Percentiles rank a stretch among this genome's conserved stretches.
These are phyloP conservation scores for Phialocephala subalpina DNA, from an alignment of 2,329 filamentous ascomycete genomes.

Conservation along the genomic window DNA sequence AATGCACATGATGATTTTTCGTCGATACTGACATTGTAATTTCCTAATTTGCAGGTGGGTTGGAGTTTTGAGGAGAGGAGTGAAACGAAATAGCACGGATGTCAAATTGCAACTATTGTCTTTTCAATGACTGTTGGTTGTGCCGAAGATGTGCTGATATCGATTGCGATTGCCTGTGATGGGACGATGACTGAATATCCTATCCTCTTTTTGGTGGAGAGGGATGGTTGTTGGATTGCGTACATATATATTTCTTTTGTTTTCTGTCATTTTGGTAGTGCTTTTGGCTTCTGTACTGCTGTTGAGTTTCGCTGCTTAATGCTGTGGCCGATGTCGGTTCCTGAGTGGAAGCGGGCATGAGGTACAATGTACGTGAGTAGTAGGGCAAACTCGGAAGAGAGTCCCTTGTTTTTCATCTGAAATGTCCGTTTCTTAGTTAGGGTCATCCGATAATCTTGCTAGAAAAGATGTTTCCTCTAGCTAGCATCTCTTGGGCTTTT, in stretches of 20 bases:
- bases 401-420: too few species aligned
- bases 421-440: too few species aligned
- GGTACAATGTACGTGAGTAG: too few species aligned
- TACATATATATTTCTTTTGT: slow-evolving; percentile 23
- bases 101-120: slow-evolving; percentile 96
- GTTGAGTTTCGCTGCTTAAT: too few species aligned
- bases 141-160: slow-evolving; percentile 99
- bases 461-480: too few species aligned
- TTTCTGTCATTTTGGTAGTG: background rate
- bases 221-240: slow-evolving; percentile 35
- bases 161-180: slow-evolving; percentile 50
- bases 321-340: too few species aligned
- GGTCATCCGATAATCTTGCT: too few species aligned
- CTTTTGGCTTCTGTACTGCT: background rate
- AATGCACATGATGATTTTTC: slow-evolving; percentile 19
- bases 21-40: background rate
- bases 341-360: too few species aligned
- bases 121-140: slow-evolving; percentile 85
- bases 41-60: background rate
- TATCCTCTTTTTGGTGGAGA: slow-evolving; percentile 30
- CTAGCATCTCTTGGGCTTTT: too few species aligned
- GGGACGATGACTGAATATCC: slow-evolving; percentile 34
- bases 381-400: too few species aligned
- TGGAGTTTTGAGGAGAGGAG: background rate
- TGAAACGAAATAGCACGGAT: slow-evolving; percentile 82